These are phyloP conservation scores for Plasmodium cynomolgi DNA, from an alignment of 169 alveolate species.

Conservation along the genomic window DNA sequence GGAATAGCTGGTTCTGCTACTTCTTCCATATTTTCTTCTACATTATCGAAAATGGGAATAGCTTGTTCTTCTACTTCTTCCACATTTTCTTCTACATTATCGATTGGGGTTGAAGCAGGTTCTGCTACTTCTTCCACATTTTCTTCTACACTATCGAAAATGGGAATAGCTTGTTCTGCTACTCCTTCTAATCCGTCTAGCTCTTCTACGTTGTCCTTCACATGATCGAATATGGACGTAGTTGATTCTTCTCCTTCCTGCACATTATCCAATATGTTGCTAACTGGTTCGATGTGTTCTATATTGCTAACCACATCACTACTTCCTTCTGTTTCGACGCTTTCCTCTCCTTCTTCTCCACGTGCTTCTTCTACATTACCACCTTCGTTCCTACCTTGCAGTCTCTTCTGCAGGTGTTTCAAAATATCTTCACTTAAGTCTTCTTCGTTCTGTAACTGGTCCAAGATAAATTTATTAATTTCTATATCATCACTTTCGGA, in stretches of 20 bases:
- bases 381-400: not conserved
- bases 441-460: constrained; percentile 3
- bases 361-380: not conserved
- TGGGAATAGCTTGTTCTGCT: not conserved
- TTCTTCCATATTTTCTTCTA: not conserved
- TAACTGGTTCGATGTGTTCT: not conserved
- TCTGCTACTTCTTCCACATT: not conserved
- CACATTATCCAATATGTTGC: not conserved
- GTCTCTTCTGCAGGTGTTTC: not conserved
- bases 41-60: not conserved
- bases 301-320: not conserved
- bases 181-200: not conserved
- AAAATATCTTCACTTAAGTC: not conserved
- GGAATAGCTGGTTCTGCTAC: not conserved
- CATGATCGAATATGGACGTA: not conserved
- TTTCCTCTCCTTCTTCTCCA: not conserved
- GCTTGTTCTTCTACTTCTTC: not conserved
- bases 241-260: not conserved
- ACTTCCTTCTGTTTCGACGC: not conserved
- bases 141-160: not conserved
- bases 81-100: not conserved
- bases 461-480: not conserved
- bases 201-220: not conserved
- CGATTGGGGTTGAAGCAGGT: not conserved
- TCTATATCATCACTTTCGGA: not conserved